phyloP scores from a whole-genome alignment of 2,329 filamentous ascomycete genomes.

The Colletotrichum sp. region DNA sequence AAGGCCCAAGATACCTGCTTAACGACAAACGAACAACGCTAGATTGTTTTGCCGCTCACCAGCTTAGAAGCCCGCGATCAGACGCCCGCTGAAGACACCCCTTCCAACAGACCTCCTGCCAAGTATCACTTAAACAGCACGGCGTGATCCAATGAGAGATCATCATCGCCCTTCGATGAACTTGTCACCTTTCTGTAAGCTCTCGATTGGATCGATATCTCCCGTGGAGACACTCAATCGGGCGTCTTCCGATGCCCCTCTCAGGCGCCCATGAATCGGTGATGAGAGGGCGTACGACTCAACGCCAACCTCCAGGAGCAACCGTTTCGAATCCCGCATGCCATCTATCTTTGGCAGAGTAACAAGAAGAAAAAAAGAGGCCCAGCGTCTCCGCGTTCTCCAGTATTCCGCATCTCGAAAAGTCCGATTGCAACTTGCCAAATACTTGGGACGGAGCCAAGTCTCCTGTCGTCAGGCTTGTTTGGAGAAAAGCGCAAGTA shows the following conservation, averaged over 20 bases:
- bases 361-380: not conserved
- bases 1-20: not conserved
- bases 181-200: not conserved
- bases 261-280: not conserved
- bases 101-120: not conserved
- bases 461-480: not conserved
- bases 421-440: not conserved
- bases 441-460: not conserved
- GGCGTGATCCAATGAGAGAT: not conserved
- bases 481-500: not conserved
- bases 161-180: fast-evolving
- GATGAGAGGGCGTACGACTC: not conserved
- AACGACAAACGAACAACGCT: not conserved
- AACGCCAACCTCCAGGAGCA: not conserved
- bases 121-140: not conserved
- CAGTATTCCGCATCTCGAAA: not conserved
- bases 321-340: not conserved
- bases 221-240: not conserved
- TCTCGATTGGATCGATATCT: not conserved
- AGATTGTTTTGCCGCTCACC: not conserved
- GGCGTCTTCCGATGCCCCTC: not conserved
- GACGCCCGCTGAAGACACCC: not conserved
- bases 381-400: not conserved
- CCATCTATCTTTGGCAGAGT: not conserved
- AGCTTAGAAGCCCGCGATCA: not conserved